phyloP scores from a whole-genome alignment of 257 asterid genomes.

The Forsythia suspensa region DNA sequence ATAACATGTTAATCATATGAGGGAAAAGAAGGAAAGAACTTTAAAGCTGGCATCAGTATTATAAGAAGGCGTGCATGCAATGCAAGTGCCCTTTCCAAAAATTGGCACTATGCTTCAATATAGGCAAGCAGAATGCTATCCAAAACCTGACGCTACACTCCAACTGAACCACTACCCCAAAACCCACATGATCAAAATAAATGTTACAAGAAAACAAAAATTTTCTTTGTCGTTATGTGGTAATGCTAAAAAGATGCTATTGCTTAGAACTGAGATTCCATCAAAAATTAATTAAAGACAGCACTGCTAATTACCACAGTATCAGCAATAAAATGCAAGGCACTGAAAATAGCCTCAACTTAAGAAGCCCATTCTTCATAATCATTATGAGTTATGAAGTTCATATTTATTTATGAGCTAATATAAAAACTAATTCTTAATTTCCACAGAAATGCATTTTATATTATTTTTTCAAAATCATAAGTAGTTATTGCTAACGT shows the following conservation, averaged over 20 bases:
- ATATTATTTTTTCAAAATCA: neutral
- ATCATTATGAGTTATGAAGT: neutral
- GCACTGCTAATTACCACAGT: constrained; percentile 11
- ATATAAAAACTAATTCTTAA: neutral
- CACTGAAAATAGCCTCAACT: neutral
- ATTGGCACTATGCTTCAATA: neutral
- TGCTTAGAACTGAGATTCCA: neutral
- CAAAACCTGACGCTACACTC: neutral
- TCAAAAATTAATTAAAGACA: constrained; percentile 17
- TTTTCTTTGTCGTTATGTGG: neutral
- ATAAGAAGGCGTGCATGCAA: neutral
- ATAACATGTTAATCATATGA: neutral
- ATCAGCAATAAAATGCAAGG: neutral
- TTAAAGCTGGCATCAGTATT: neutral
- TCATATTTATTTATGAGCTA: neutral
- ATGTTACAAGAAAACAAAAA: neutral
- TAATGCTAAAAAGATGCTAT: neutral
- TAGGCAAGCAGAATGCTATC: neutral
- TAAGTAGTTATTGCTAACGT: neutral
- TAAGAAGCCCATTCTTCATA: neutral
- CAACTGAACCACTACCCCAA: neutral
- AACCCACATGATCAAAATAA: neutral
- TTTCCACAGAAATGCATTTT: neutral
- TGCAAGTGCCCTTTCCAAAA: constrained; percentile 4
- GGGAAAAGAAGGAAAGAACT: neutral